Evolutionary conservation across 2,329 filamentous ascomycete genomes (phyloP).

Genomic region (Colletotrichum sp.): DNA sequence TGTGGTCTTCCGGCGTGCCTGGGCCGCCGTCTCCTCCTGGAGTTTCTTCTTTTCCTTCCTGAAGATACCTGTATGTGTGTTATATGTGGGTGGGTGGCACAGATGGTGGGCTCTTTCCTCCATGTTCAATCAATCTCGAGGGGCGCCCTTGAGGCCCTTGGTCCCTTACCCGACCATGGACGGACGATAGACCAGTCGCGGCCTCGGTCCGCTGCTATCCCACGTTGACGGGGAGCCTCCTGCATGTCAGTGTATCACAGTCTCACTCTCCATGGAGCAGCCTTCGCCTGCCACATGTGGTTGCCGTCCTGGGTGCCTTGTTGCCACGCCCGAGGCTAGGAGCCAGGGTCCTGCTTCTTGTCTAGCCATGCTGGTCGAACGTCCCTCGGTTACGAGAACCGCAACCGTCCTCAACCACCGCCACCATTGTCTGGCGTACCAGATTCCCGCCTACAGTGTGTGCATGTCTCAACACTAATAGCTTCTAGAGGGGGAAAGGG

Average conservation of each 20-base stretch:
- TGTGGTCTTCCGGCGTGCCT: neutral
- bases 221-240: constrained; percentile 7
- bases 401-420: neutral
- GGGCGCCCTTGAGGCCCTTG: neutral
- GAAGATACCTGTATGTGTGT: neutral
- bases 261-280: neutral
- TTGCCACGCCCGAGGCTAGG: neutral
- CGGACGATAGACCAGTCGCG: neutral
- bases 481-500: neutral
- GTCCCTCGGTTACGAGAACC: neutral
- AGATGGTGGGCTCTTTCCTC: neutral
- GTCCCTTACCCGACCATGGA: neutral
- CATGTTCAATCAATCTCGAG: neutral
- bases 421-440: neutral
- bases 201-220: constrained; percentile 6
- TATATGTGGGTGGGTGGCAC: neutral
- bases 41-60: neutral
- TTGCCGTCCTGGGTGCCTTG: neutral
- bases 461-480: neutral
- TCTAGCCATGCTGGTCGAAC: neutral
- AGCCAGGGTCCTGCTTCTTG: neutral
- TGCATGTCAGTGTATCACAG: constrained; percentile 17
- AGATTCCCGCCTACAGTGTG: neutral
- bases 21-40: neutral
- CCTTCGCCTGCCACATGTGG: constrained; percentile 3